Evolutionary conservation across 331 rosid genomes (phyloP).

Genomic region (Quercus tomentella): DNA sequence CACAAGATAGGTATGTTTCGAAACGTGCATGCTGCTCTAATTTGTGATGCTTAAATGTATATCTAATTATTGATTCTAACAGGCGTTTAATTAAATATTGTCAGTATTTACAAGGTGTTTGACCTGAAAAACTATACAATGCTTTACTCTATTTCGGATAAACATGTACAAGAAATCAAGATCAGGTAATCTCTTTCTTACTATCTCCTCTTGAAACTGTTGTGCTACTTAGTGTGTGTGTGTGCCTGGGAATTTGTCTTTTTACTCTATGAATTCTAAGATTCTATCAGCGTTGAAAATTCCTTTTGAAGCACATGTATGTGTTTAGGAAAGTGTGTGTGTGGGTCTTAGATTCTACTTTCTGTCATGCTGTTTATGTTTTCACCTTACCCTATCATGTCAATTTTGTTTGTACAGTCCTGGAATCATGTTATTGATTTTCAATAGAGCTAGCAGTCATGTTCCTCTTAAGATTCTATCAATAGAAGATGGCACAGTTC

Average conservation of each 20-base stretch:
- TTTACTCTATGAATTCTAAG: neutral
- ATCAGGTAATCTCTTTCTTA: slow-evolving; percentile 52
- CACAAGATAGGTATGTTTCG: slow-evolving; percentile 61
- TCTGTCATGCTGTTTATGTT: neutral
- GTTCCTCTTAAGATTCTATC: slow-evolving; percentile 91
- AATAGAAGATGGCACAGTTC: slow-evolving; percentile 92
- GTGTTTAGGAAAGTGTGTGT: neutral
- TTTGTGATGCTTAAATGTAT: neutral
- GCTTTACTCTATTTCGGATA: slow-evolving; percentile 89
- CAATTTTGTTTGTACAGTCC: slow-evolving; percentile 45
- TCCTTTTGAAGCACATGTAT: no score
- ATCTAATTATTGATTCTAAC: slow-evolving; percentile 5
- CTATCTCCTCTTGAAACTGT: neutral
- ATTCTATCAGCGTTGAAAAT: no score
- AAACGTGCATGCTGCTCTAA: neutral
- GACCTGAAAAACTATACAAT: slow-evolving; percentile 85
- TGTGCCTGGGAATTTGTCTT: neutral
- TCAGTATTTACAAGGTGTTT: slow-evolving; percentile 87
- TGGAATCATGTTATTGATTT: slow-evolving; percentile 85
- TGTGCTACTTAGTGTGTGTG: neutral
- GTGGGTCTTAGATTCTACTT: neutral
- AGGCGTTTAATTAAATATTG: slow-evolving; percentile 7
- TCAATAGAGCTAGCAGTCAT: slow-evolving; percentile 62
- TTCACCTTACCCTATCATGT: slow-evolving; percentile 1
- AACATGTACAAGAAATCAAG: slow-evolving; percentile 82